Percentiles rank a stretch among this genome's conserved stretches.
phyloP scores from a whole-genome alignment of 495 filamentous ascomycete genomes.

The Glarea lozoyensis region DNA sequence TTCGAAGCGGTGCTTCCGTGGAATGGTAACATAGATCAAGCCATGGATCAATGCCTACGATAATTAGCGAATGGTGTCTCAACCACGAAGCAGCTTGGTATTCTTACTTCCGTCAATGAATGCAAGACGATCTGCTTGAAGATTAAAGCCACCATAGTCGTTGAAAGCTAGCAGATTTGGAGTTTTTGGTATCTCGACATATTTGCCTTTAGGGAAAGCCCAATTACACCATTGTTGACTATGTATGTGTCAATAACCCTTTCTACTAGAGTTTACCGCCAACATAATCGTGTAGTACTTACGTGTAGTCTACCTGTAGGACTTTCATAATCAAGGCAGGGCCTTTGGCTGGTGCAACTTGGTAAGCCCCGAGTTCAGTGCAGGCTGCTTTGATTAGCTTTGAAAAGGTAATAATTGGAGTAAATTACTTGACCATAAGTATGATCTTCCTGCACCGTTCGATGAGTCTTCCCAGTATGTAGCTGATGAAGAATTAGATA shows the following conservation, averaged over 20 bases:
- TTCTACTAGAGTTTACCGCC: too few species aligned
- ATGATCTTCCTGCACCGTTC: slow-evolving; percentile 29
- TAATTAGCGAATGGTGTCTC: not conserved
- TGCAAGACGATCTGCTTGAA: slow-evolving; percentile 35
- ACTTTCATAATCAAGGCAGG: slow-evolving; percentile 33
- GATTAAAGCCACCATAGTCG: slow-evolving; percentile 33
- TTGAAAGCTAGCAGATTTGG: slow-evolving; percentile 31
- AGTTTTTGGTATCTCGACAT: slow-evolving; percentile 31
- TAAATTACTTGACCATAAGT: slow-evolving; percentile 29
- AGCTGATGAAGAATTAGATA: not conserved
- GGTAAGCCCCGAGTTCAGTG: slow-evolving; percentile 38
- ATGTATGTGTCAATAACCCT: too few species aligned
- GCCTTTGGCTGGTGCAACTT: slow-evolving; percentile 31
- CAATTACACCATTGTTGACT: slow-evolving; percentile 38
- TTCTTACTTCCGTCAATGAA: slow-evolving; percentile 35
- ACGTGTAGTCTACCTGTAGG: slow-evolving; percentile 37
- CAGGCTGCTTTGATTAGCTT: slow-evolving; percentile 23
- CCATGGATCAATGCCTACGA: slow-evolving; percentile 31
- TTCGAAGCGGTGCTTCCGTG: slow-evolving; percentile 24
- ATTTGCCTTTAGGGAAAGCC: slow-evolving; percentile 35
- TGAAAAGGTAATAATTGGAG: not conserved
- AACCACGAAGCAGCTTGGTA: not conserved
- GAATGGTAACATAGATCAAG: slow-evolving; percentile 38
- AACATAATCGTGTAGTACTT: too few species aligned
- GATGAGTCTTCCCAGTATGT: slow-evolving; percentile 29